phyloP scores from a whole-genome alignment of 768 basidiomycete species.

The Botryobasidium botryosum region DNA sequence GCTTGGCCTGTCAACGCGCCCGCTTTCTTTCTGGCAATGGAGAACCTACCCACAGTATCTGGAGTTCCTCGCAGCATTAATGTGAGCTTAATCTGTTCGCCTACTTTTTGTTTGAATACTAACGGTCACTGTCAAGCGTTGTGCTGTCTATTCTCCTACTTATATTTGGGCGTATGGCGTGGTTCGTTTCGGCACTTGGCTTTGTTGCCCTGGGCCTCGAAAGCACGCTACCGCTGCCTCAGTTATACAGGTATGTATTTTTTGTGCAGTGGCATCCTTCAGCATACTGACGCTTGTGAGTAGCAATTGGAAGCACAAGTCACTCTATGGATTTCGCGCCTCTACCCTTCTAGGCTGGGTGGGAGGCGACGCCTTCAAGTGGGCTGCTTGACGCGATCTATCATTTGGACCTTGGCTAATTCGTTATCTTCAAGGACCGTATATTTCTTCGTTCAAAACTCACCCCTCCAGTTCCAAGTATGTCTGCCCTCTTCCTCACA shows the following conservation, averaged over 20 bases:
- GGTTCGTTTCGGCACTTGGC: conserved; percentile 48
- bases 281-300: conserved; percentile 5
- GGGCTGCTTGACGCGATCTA: conserved; percentile 13
- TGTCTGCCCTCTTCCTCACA: neutral
- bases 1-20: conserved; percentile 41
- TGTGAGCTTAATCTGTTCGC: conserved; percentile 29
- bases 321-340: conserved; percentile 69
- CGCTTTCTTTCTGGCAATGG: conserved; percentile 79
- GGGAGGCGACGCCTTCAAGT: conserved; percentile 80
- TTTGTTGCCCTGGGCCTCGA: conserved; percentile 69
- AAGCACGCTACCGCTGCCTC: conserved; percentile 74
- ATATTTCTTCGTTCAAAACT: conserved; percentile 61
- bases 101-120: neutral
- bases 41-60: conserved; percentile 56
- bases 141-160: conserved; percentile 58
- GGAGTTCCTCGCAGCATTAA: conserved; percentile 64
- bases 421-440: conserved; percentile 33
- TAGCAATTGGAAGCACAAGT: conserved; percentile 65
- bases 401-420: neutral
- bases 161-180: conserved; percentile 45
- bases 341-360: conserved; percentile 73
- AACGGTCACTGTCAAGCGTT: conserved; percentile 23
- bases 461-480: conserved; percentile 57
- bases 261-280: conserved; percentile 3
- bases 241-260: conserved; percentile 49